phyloP scores from a whole-genome alignment of 2,329 filamentous ascomycete genomes.

The Colletotrichum cuscutae region DNA sequence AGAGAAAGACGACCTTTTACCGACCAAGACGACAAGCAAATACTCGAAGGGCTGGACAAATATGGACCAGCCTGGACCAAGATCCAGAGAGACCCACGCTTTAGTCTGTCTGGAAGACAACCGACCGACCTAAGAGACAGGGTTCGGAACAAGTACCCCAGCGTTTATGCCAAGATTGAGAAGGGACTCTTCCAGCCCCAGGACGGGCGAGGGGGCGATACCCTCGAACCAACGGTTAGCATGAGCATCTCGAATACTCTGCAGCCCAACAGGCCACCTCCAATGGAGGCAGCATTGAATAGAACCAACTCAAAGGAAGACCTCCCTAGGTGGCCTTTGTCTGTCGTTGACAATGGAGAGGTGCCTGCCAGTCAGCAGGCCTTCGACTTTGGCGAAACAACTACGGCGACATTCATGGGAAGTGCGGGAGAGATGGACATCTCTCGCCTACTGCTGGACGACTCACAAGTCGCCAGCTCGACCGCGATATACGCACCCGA shows the following conservation, averaged over 20 bases:
- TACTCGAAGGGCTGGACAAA: slow-evolving; percentile 66
- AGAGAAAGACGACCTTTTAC: slow-evolving; percentile 71
- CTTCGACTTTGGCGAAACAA: slow-evolving; percentile 57
- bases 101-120: slow-evolving; percentile 67
- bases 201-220: slow-evolving; percentile 50
- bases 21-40: slow-evolving; percentile 70
- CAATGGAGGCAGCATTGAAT: slow-evolving; percentile 52
- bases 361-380: slow-evolving; percentile 39
- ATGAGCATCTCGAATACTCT: slow-evolving; percentile 60
- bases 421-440: slow-evolving; percentile 70
- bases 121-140: slow-evolving; percentile 73
- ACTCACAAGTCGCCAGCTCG: slow-evolving; percentile 47
- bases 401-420: slow-evolving; percentile 51
- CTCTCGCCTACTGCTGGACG: slow-evolving; percentile 68
- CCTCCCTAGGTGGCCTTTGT: slow-evolving; percentile 53
- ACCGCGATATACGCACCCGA: slow-evolving; percentile 41
- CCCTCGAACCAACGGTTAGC: slow-evolving; percentile 63
- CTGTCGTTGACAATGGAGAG: slow-evolving; percentile 45
- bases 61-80: slow-evolving; percentile 74
- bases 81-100: slow-evolving; percentile 69
- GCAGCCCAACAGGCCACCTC: slow-evolving; percentile 48
- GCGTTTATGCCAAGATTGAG: slow-evolving; percentile 66
- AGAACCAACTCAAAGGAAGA: slow-evolving; percentile 59
- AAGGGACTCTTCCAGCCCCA: slow-evolving; percentile 62
- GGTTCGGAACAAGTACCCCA: slow-evolving; percentile 71